Evolutionary conservation across 1,284 basidiomycete genomes (phyloP).

Genomic region (Cryptococcus amylolentus): DNA sequence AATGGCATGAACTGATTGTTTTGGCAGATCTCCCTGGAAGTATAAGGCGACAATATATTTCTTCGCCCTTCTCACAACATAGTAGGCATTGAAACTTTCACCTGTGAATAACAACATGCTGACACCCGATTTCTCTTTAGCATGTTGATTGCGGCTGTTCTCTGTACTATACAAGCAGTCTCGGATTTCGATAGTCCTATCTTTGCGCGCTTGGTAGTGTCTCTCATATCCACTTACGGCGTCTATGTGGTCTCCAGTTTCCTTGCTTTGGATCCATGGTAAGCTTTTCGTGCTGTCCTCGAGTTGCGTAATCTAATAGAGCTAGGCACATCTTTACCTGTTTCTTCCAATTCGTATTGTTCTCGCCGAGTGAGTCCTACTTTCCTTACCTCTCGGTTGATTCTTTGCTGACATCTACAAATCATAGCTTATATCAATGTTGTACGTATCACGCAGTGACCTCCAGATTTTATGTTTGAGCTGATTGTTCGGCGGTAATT

Average conservation of each 20-base stretch:
- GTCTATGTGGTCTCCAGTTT: constrained; percentile 73
- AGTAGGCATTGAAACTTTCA: constrained; percentile 44
- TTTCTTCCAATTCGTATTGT: constrained; percentile 80
- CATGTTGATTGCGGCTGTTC: constrained; percentile 61
- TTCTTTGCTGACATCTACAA: constrained; percentile 21
- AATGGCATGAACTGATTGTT: not conserved
- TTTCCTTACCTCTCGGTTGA: not conserved
- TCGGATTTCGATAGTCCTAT: constrained; percentile 61
- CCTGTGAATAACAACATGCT: not conserved
- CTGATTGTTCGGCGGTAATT: not conserved
- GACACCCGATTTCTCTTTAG: constrained; percentile 6
- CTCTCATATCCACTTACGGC: constrained; percentile 80
- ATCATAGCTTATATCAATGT: constrained; percentile 44
- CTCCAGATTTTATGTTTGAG: not conserved
- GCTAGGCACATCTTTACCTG: constrained; percentile 72
- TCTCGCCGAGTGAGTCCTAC: constrained; percentile 52
- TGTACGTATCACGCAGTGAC: constrained; percentile 16
- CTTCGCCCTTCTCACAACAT: constrained; percentile 75
- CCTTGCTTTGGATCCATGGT: constrained; percentile 85
- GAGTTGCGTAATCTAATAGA: not conserved
- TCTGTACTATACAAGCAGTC: constrained; percentile 69
- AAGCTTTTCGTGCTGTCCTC: not conserved
- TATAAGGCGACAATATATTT: constrained; percentile 75
- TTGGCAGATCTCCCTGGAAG: constrained; percentile 69
- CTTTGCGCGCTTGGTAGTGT: constrained; percentile 72